Percentiles rank a stretch among this genome's conserved stretches.
phyloP scores from a whole-genome alignment of 2,329 filamentous ascomycete species.

The Talaromyces funiculosus region DNA sequence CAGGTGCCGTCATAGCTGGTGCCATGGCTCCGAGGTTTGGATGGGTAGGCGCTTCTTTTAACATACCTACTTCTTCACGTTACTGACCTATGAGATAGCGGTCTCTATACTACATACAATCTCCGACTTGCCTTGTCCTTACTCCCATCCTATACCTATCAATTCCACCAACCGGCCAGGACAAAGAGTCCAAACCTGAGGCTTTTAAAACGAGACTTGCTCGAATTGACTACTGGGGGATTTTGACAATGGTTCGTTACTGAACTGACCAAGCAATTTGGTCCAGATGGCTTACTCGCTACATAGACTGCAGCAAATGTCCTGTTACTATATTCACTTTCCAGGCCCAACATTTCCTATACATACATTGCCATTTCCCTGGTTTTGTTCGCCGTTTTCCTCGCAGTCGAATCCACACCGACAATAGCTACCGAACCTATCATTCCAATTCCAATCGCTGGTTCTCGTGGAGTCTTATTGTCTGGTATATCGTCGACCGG shows the following conservation, averaged over 20 bases:
- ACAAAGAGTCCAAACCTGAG: constrained; percentile 34
- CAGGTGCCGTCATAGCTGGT: constrained; percentile 49
- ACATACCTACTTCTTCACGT: neutral
- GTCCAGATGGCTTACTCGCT: neutral
- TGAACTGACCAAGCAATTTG: neutral
- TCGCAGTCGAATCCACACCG: constrained; percentile 58
- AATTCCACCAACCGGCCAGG: constrained; percentile 50
- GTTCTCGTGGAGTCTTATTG: constrained; percentile 63
- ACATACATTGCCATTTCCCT: constrained; percentile 58
- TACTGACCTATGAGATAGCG: constrained; percentile 46
- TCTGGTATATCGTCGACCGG: constrained; percentile 70
- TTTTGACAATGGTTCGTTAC: constrained; percentile 55
- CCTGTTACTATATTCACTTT: constrained; percentile 66
- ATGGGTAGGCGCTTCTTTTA: constrained; percentile 53
- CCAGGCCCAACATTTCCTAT: constrained; percentile 56
- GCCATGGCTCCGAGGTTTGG: constrained; percentile 58
- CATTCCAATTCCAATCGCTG: constrained; percentile 65
- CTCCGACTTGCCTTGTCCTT: constrained; percentile 57
- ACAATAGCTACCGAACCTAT: constrained; percentile 58
- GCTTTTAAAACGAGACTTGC: constrained; percentile 38
- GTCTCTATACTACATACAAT: constrained; percentile 66
- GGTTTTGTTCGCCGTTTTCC: constrained; percentile 51
- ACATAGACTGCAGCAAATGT: constrained; percentile 58
- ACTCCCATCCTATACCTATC: constrained; percentile 60
- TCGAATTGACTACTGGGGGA: constrained; percentile 69